Evolutionary conservation across 257 asterid genomes (phyloP).

Genomic region (Paulownia fortunei): DNA sequence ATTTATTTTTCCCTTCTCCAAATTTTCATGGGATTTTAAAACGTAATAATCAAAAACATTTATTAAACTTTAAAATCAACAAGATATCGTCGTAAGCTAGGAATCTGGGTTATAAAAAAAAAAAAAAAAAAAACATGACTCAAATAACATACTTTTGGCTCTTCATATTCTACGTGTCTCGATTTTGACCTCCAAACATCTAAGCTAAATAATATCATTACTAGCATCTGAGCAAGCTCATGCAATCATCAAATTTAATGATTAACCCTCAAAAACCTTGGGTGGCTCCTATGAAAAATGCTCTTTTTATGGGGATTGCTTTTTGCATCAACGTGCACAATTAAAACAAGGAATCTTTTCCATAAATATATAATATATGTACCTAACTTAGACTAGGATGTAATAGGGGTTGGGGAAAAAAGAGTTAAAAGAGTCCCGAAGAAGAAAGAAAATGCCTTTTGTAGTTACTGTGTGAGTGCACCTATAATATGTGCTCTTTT

Average conservation of each 20-base stretch:
- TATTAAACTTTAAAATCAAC: neutral
- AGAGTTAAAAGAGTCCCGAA: neutral
- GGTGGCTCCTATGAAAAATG: slow-evolving; percentile 29
- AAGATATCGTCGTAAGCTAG: neutral
- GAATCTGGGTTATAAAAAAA: too few relatives aligned
- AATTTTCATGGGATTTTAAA: too few relatives aligned
- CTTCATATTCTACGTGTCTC: too few relatives aligned
- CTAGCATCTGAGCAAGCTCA: too few relatives aligned
- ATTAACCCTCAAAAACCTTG: slow-evolving; percentile 24
- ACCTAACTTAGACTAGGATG: slow-evolving; percentile 28
- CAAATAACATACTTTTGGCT: too few relatives aligned
- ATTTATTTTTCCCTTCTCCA: too few relatives aligned
- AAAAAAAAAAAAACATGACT: neutral
- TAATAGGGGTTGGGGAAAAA: slow-evolving; percentile 11
- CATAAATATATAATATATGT: neutral
- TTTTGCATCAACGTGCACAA: slow-evolving; percentile 33
- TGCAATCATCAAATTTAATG: slow-evolving; percentile 47
- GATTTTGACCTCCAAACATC: too few relatives aligned
- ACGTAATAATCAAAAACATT: too few relatives aligned
- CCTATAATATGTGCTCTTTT: neutral
- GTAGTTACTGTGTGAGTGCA: neutral
- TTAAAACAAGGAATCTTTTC: slow-evolving; percentile 24
- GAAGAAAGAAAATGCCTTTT: slow-evolving; percentile 42
- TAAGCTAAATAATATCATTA: too few relatives aligned
- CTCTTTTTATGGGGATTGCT: slow-evolving; percentile 29